Base-by-base conservation (phyloP, 2,329 filamentous ascomycete species). In the Claviceps sorghi region DNA sequence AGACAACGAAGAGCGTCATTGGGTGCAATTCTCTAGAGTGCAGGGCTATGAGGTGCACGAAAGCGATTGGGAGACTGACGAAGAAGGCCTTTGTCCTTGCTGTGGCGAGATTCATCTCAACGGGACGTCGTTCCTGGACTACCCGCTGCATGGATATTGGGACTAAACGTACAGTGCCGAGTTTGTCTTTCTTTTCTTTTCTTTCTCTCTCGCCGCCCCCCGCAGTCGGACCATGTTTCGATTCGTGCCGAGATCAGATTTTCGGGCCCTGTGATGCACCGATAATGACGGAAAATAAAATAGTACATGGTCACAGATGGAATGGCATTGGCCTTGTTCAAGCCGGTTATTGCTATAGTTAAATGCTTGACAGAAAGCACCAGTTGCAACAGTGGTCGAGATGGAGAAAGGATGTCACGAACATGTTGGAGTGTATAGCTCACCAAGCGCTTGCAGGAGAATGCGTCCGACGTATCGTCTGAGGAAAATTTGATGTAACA, bases 21-120 rank as follows among this genome's bases (percentile, higher is more conserved):
- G 74, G 75, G 63, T 67, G 17, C 67, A 76, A 38, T 79, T 78
- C 56, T 70, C 65, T 49, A 64, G 69, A 34, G 62, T 57, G 48
- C 68, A 61, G 32, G 69, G 69, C 29, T 68, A 69, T 52, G 65
- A 68, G 58, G 59, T 67, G 55, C 61, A 57, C 40, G 61, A 65
- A 26, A 29, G 56, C 13, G 66, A 67, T 10, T 64, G 62, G 54
- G 61, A 67, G 48, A 64, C 60, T 19, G 63, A 64, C 44, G 67
- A 69, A 13, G 65, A 69, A 50, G 64, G 62, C 29, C 54, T 66
- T 43, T 71, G 69, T 52, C 68, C 68, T 34, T 70, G 67, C 57
- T 71, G 69, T 50, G 69, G 69, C 53, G 67, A 69, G 55, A 59
- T 60, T 40, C 68, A 70, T 52, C 64, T 65, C 49, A 61, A 61